These are phyloP conservation scores for Hericium coralloides DNA, from an alignment of 768 basidiomycete species.

Conservation along the genomic window DNA sequence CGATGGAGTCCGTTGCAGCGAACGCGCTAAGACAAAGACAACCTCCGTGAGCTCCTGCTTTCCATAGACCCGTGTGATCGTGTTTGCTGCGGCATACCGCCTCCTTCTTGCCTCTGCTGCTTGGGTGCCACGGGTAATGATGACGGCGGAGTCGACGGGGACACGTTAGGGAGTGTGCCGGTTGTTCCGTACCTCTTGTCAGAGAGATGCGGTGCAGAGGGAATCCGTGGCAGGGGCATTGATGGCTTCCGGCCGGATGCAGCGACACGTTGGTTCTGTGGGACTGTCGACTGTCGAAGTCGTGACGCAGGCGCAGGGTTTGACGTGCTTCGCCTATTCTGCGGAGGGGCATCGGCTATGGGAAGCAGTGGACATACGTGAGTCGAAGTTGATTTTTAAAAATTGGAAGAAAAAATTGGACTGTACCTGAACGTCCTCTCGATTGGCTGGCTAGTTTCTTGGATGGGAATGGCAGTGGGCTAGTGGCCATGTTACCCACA, in stretches of 20 bases:
- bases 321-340: slow-evolving; percentile 3
- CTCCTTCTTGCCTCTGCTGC: no score
- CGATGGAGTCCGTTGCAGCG: no score
- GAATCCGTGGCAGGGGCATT: slow-evolving; percentile 3
- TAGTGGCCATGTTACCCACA: slow-evolving; percentile 1
- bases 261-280: not conserved
- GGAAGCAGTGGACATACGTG: no score
- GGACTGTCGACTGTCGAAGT: slow-evolving; percentile 1
- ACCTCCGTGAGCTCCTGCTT: no score
- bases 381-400: no score
- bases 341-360: no score
- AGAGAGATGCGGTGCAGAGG: not conserved
- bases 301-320: slow-evolving; percentile 7
- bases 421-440: not conserved
- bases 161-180: not conserved
- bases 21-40: no score
- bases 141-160: not conserved
- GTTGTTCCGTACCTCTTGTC: not conserved
- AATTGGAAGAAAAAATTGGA: no score
- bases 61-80: no score
- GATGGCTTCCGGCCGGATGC: no score
- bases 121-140: not conserved
- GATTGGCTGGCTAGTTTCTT: not conserved
- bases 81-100: no score
- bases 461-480: not conserved